Evolutionary conservation across 805 yeast species (phyloP).

Genomic region (Suhomyces prunicola): DNA sequence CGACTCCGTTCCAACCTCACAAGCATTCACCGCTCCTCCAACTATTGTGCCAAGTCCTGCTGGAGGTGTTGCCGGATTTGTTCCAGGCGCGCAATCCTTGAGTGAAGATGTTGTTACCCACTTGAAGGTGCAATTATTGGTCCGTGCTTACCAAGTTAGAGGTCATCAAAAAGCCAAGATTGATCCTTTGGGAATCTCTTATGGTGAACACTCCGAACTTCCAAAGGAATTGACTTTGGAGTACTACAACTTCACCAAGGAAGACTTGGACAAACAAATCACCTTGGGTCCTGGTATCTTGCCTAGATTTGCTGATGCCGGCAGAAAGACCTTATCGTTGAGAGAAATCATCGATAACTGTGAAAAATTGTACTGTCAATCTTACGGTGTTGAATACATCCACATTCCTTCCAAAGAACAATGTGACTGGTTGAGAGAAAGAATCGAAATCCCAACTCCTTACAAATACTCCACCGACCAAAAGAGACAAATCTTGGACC

Average conservation of each 20-base stretch:
- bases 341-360: conserved; percentile 75
- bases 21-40: conserved; percentile 91
- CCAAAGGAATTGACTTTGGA: conserved; percentile 91
- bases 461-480: conserved; percentile 80
- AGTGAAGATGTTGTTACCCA: conserved; percentile 75
- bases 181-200: conserved; percentile 91
- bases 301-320: conserved; percentile 77
- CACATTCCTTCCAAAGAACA: conserved; percentile 94
- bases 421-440: conserved; percentile 98
- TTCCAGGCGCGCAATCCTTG: conserved; percentile 50
- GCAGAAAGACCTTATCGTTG: conserved; percentile 64
- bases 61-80: conserved; percentile 62
- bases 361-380: conserved; percentile 81
- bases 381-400: conserved; percentile 92
- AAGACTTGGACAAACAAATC: conserved; percentile 78
- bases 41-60: conserved; percentile 78
- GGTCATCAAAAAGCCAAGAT: conserved; percentile 95
- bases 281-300: conserved; percentile 96
- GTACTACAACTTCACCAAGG: conserved; percentile 86
- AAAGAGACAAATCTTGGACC: conserved; percentile 93
- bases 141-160: conserved; percentile 97
- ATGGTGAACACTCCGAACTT: conserved; percentile 62
- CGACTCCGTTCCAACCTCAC: conserved; percentile 62
- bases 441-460: conserved; percentile 89
- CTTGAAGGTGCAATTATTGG: conserved; percentile 91